phyloP scores from a whole-genome alignment of 225 moss, liverwort and hornwort genomes.

The Thuidium tamariscinum region DNA sequence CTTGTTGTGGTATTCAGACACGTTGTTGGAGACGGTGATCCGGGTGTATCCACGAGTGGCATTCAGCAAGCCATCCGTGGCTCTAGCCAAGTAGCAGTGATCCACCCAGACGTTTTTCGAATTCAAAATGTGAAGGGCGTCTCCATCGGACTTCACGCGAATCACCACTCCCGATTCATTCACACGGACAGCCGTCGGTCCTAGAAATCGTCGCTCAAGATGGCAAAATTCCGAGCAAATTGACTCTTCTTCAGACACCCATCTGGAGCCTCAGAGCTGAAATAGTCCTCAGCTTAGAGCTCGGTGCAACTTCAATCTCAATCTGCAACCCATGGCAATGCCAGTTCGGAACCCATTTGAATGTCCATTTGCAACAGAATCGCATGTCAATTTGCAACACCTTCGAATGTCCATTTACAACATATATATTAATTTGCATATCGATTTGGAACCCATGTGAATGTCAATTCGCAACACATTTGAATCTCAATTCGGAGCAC shows the following conservation, averaged over 20 bases:
- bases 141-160: slow-evolving; percentile 14
- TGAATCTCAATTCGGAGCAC: neutral
- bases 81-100: slow-evolving; percentile 20
- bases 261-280: no score
- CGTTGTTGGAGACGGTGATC: slow-evolving; percentile 29
- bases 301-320: no score
- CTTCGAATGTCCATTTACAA: neutral
- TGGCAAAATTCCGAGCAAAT: neutral
- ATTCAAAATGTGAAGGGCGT: slow-evolving; percentile 12
- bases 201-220: neutral
- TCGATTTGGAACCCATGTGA: neutral
- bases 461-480: neutral
- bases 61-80: slow-evolving; percentile 22
- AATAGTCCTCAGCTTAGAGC: no score
- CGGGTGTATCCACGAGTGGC: slow-evolving; percentile 3
- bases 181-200: neutral
- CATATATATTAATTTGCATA: no score
- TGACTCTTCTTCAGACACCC: neutral
- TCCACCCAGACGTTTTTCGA: slow-evolving; percentile 25
- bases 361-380: no score
- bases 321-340: no score
- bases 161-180: neutral
- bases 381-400: no score
- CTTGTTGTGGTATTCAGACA: slow-evolving; percentile 28
- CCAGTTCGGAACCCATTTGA: no score